phyloP scores from a whole-genome alignment of 768 basidiomycete genomes.

The Amanita polypyramis region DNA sequence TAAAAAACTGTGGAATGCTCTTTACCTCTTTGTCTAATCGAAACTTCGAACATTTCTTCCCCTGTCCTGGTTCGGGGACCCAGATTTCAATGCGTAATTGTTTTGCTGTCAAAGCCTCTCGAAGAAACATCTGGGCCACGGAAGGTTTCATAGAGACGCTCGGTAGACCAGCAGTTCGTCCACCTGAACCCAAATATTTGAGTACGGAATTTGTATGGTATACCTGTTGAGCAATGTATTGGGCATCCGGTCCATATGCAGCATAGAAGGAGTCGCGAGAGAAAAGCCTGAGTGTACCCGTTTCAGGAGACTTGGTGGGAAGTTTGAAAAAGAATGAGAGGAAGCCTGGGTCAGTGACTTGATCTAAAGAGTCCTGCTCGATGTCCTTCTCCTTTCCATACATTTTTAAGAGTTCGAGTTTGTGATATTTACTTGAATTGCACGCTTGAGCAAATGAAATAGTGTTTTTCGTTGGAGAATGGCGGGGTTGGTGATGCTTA shows the following conservation, averaged over 20 bases:
- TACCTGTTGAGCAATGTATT: conserved; percentile 75
- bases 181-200: conserved; percentile 74
- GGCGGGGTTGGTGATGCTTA: too few species aligned
- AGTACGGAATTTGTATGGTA: conserved; percentile 87
- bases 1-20: neutral
- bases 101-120: conserved; percentile 83
- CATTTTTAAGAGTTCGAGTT: too few species aligned
- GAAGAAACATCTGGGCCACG: conserved; percentile 71
- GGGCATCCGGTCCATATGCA: conserved; percentile 83
- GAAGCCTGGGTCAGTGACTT: conserved; percentile 70
- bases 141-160: conserved; percentile 68
- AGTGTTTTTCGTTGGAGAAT: neutral
- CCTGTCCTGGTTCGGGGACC: conserved; percentile 59
- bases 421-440: conserved; percentile 25
- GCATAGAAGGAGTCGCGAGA: conserved; percentile 77
- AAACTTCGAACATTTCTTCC: conserved; percentile 71
- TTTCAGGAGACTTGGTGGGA: conserved; percentile 56
- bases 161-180: conserved; percentile 50
- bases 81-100: conserved; percentile 94
- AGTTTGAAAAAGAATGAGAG: conserved; percentile 57
- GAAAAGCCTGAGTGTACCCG: conserved; percentile 83
- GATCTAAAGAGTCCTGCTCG: conserved; percentile 25
- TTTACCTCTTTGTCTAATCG: conserved; percentile 70
- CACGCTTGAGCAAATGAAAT: neutral
- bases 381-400: conserved; percentile 55